Base-by-base conservation (phyloP, 2,329 filamentous ascomycete genomes). In the Xylogone sp. region DNA sequence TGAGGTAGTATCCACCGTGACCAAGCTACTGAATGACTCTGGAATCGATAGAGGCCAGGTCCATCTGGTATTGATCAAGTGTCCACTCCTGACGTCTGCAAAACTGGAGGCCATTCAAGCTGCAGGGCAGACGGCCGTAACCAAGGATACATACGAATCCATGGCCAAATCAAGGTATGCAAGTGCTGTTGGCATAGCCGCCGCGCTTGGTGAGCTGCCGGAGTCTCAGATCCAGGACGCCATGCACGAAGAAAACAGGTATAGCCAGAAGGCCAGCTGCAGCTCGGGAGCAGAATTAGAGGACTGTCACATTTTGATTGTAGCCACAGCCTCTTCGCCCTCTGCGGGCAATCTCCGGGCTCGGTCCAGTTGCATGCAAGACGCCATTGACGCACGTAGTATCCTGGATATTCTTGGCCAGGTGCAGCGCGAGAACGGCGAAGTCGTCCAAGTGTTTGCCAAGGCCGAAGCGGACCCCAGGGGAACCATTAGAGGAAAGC, bases 151-250 rank as follows among this genome's bases (percentile, higher is more conserved):
- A 3, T 68, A 68, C 46, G 59, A 67, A 47, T 65, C 62, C 13
- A 68, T 68, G 64, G 64, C 65, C 21, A 62, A 60, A 54, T 68
- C 65, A 10, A 57, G 65, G 8, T 66, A 67, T 47, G 65, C 64
- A 10, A 62, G 59, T 24, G 64, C 65, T 2, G 53, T 67, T 4
- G 64, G 65, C 9, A 62, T 67, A 21, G 60, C 60, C 3, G 49
- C 60, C 10, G 65, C 65, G 24, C 55, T 65, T 10, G 59, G 55
- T 4, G 63, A 66, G 49, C 47, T 66, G 3, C 12, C 47, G 2
- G 49, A 53, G 10, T 47, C 22, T 43, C 46, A 55, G 16, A 53
- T 65, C 3, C 53, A 63, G 43, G 54, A 54, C 21, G 53, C 58
- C 44, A 56, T 63, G 48, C 49, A 54, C 24, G 48, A 49, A 34